Evolutionary conservation across 2,329 filamentous ascomycete species (phyloP), one percentile per base, ranked within the genome.

Genomic region (Fusarium incarnatum): DNA sequence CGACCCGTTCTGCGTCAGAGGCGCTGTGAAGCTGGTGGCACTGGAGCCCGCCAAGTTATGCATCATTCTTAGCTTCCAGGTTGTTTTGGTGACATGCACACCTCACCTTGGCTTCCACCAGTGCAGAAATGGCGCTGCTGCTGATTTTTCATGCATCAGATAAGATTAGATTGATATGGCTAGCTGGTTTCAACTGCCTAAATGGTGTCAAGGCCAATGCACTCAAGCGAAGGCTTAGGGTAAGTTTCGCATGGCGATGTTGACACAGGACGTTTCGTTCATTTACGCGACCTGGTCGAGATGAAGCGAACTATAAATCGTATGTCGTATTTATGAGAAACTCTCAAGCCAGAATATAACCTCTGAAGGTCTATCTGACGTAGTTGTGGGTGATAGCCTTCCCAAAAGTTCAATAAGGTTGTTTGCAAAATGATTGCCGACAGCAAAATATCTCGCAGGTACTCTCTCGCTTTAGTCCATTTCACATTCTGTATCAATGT

Each of bases 161-260:
- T 67, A 55, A 67, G 62, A 66, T 66, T 45, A 66, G 55, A 66
- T 61, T 34, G 34, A 66, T 45, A 41, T 32, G 10, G 15, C 12
- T 12, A n/a, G 11, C 41, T 32, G 53, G 32, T 54, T 10, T 11
- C n/a, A 25, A 23, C 3, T 5, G 23, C n/a, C 23, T 16, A 1
- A 3, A 30, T 40, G 34, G 45, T 2, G 3, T 5, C 5, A 30
- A 11, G 10, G 15, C 5, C 10, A 2, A 16, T 6, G 18, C 3
- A 4, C 6, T 5, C 25, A 13, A 16, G 2, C 7, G 1, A 15
- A 23, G 58, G 40, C 47, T n/a, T 25, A 65, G 60, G 60, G 53
- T 65, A 65, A 16, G 37, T 27, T 6, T 37, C 18, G 9, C 34
- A n/a, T n/a, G 18, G 34, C 10, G 34, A n/a, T 37, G 18, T 37